A percentile compares a stretch with the other conserved stretches of the same genome.
Evolutionary conservation across 108 stramenopile species (phyloP).

Genomic region (Aurantiochytrium sp.): DNA sequence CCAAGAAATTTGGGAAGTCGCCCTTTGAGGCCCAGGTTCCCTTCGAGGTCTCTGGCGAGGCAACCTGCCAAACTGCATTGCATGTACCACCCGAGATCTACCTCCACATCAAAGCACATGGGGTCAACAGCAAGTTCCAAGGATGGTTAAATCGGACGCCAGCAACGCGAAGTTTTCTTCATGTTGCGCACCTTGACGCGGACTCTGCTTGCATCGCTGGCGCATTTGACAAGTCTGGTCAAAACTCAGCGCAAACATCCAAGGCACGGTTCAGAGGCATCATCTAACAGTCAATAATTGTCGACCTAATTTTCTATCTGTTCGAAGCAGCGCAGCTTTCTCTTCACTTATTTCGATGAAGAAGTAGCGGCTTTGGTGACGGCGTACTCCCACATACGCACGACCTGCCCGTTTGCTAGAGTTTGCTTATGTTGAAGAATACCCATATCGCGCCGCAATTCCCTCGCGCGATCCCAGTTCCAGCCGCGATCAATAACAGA

Average conservation of each 20-base stretch:
- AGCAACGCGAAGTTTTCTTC: neutral
- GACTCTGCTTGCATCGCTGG: neutral
- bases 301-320: too few relatives aligned
- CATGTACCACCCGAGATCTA: neutral
- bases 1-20: too few relatives aligned
- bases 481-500: neutral
- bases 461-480: neutral
- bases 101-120: neutral
- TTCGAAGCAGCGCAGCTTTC: too few relatives aligned
- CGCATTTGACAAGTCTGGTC: too few relatives aligned
- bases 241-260: too few relatives aligned
- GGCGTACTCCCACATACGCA: neutral
- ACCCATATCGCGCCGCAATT: neutral
- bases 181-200: neutral
- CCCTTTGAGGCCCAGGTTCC: too few relatives aligned
- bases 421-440: neutral
- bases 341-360: neutral
- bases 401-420: neutral
- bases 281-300: too few relatives aligned
- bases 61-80: too few relatives aligned
- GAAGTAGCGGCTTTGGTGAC: neutral
- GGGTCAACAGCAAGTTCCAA: neutral
- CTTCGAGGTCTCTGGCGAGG: neutral
- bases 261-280: neutral
- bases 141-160: neutral